Evolutionary conservation across 805 yeast genomes (phyloP), one percentile per base, ranked within the genome.

Genomic region (Ogataea degrootiae): DNA sequence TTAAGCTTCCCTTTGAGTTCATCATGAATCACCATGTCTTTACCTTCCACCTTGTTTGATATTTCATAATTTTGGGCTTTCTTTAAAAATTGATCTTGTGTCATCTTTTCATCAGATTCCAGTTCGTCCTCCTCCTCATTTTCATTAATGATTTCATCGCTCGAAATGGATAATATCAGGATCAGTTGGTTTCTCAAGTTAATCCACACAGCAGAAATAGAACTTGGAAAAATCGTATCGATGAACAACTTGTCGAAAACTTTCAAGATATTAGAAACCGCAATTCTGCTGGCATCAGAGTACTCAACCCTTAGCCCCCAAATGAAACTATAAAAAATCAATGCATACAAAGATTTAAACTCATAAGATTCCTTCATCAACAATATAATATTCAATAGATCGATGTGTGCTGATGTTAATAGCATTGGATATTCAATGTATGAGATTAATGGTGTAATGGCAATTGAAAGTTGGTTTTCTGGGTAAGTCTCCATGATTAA

Each of bases 291-390:
- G 4, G 68, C 65, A n/a, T 62, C 64, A 4, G 70, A 66, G 44
- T 60, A 64, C 45, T 72, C 76, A 39, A 67, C 63, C 43, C 75
- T 59, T 34, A 71, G 49, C 0, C 62, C 60, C 74, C 74, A 73
- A 12, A 70, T 56, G 39, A 67, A 62, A 2, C 51, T 34, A 51
- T 69, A 72, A 31, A 71, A 62, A 7, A 62, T 53, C 16, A 70
- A 51, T 1, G 69, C 65, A 50, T 68, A 71, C 3, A 57, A 53
- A 9, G 65, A 63, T 0, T 49, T 49, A 12, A 47, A 33, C 1
- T 41, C 31, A n/a, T 47, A 42, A 7, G 69, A 49, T 46, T 72
- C 75, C 19, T 48, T 50, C 7, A 56, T 26, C 42, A 73, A 52
- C 2, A 61, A 33, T 1, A 52, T 59, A 40, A 71, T 62, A 6